Base-by-base conservation (phyloP, 1,139 yeast genomes). In the Nakaseomyces kungkrabaensis region DNA sequence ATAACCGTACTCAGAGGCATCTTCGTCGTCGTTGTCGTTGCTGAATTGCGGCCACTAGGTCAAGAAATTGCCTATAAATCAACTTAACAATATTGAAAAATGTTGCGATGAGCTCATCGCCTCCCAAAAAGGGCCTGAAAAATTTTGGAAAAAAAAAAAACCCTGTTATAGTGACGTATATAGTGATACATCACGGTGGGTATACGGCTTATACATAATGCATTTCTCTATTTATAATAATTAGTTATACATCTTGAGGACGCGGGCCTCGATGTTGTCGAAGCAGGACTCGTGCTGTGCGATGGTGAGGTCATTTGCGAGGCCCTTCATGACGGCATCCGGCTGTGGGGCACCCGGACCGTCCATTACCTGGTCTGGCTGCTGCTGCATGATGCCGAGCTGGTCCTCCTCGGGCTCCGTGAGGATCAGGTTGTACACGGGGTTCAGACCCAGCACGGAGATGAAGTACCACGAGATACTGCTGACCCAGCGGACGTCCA, bases 381-480 rank as follows among this genome's bases (percentile, higher is more conserved):
- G 60, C 51, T 73, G 79, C 56, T 74, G 81, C 51, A 68, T 68
- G 56, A 54, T 47, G 8, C 58, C 57, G 47, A 73, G 59, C 38
- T 69, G 71, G 27, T 70, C 72, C 5, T 70, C 74, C 47, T 69
- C 62, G 47, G 74, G 69, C 26, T 78, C 83, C 4, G 82, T 83
- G 63, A 87, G 76, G 22, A 90, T 59, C 51, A 90, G 74, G 29
- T 87, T 77, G 66, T 84, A 86, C 1, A 92, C 81, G 0, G 96
- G 87, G 56, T 81, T 79, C 54, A 92, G 75, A 37, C 98, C 98
- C 51, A 90, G 70, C 57, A 89, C 78, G 52, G 89, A 87, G 50
- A 92, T 86, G 66, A 92, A 88, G 66, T 92, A 92, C 98, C 97
- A 92, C n/a, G 97, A 89, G 32, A 94, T 82, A 3, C 96, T 82